Percentiles rank a stretch among this genome's conserved stretches.
Conservation (phyloP, 257 asterid species). For the Primulina tabacum region DNA sequence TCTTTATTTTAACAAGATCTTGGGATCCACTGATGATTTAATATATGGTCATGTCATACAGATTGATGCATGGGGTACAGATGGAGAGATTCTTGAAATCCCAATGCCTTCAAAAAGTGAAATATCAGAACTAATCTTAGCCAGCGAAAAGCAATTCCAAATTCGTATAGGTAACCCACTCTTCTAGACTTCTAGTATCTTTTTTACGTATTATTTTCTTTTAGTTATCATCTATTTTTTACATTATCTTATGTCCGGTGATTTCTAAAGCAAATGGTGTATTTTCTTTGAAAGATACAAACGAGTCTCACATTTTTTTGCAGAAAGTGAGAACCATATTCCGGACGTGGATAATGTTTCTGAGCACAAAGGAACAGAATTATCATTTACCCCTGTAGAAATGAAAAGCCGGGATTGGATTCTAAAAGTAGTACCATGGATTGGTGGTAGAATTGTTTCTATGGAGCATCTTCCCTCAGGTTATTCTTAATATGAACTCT, state of each 20-base stretch:
- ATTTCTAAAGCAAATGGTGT: constrained; percentile 5
- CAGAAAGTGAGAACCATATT: constrained; percentile 66
- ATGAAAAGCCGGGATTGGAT: constrained; percentile 82
- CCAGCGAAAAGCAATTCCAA: constrained; percentile 52
- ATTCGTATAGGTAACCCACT: constrained; percentile 55
- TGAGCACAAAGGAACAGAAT: constrained; percentile 73
- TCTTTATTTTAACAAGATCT: background rate
- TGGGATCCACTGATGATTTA: constrained; percentile 10
- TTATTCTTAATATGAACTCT: constrained; percentile 24
- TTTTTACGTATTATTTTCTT: constrained; percentile 7
- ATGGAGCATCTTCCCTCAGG: constrained; percentile 95
- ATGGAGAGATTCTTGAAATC: constrained; percentile 69
- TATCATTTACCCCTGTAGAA: constrained; percentile 67
- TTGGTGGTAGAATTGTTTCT: constrained; percentile 92
- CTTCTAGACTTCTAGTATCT: constrained; percentile 9
- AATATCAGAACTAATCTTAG: constrained; percentile 46
- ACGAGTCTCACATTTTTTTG: constrained; percentile 24
- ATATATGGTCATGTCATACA: constrained; percentile 26
- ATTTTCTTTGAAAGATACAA: constrained; percentile 11
- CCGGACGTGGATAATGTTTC: constrained; percentile 57
- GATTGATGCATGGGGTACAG: constrained; percentile 82
- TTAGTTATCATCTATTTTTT: background rate
- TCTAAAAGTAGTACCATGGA: constrained; percentile 89
- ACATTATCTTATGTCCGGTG: background rate
- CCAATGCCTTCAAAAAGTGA: constrained; percentile 64